Evolutionary conservation across 2,329 filamentous ascomycete genomes (phyloP), one percentile per base, ranked within the genome.

Genomic region (Penicillium aurantiogriseum): DNA sequence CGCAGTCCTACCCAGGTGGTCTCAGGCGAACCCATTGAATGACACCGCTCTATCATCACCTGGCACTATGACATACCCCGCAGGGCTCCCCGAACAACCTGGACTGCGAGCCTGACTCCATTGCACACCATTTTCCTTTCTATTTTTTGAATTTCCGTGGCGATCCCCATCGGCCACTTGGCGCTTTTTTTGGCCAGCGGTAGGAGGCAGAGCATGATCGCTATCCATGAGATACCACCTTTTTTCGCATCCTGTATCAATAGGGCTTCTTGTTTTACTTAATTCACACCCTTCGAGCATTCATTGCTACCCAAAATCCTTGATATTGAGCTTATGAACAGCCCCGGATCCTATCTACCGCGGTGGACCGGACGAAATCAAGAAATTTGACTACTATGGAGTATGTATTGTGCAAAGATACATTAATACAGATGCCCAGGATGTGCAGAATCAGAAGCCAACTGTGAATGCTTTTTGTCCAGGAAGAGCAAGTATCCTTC

Each of bases 151-250:
- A 45, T 57, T 60, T 49, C 44, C 19, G 33, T 58, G 53, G 43
- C 54, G 50, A 27, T 35, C 40, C 49, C 50, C 50, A 51, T 49
- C 43, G 13, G 43, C 10, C 43, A 54, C 44, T 45, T 42, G 56
- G 56, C 42, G 51, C 60, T 46, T 59, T 65, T 62, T 38, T 59
- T 54, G 53, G 60, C 55, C 44, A 57, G 63, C 61, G 62, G 61
- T 61, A 53, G 48, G 60, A 63, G 47, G 39, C 50, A 58, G 36
- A 54, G 44, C 48, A 38, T 56, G 55, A 52, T 66, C 62, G 59
- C 58, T 47, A 52, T 56, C 62, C 47, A 63, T 64, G 63, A 65
- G 65, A 67, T 67, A 67, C 65, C 65, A 67, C 54, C 62, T 55
- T 61, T 58, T 51, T 58, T 61, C 54, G 51, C 47, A 61, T 62